Evolutionary conservation across 1,139 yeast species (phyloP).

Genomic region (Taphrina pruni): DNA sequence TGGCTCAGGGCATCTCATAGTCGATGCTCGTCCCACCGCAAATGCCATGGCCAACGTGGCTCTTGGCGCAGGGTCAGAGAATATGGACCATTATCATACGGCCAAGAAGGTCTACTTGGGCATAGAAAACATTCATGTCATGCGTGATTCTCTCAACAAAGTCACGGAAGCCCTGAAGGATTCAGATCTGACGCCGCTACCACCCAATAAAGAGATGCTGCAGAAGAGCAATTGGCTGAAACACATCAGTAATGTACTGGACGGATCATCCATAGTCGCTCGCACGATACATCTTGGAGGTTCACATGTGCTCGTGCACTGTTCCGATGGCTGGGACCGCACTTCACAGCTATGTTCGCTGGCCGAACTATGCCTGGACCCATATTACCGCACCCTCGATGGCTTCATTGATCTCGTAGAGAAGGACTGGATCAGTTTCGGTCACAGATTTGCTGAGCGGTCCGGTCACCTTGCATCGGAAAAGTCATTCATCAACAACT

Average conservation of each 20-base stretch:
- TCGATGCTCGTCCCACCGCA: constrained; percentile 89
- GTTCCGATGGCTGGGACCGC: constrained; percentile 99
- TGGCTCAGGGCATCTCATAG: constrained; percentile 68
- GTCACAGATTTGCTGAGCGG: constrained; percentile 85
- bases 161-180: constrained; percentile 65
- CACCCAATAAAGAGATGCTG: constrained; percentile 58
- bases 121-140: constrained; percentile 92
- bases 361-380: constrained; percentile 86
- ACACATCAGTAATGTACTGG: constrained; percentile 69
- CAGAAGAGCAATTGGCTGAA: constrained; percentile 80
- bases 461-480: constrained; percentile 69
- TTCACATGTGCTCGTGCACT: constrained; percentile 84
- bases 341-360: constrained; percentile 88
- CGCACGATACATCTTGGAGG: constrained; percentile 80
- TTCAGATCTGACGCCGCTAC: constrained; percentile 64
- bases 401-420: constrained; percentile 87
- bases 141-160: constrained; percentile 79
- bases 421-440: constrained; percentile 95
- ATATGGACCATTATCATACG: constrained; percentile 77
- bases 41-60: constrained; percentile 98
- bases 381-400: constrained; percentile 80
- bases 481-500: constrained; percentile 49
- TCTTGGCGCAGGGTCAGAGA: constrained; percentile 94
- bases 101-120: constrained; percentile 79
- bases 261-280: constrained; percentile 77